Evolutionary conservation across 192 early-diverging fungal genomes (phyloP), one percentile per base, ranked within the genome.

Genomic region (Thoreauomyces humboldtii): DNA sequence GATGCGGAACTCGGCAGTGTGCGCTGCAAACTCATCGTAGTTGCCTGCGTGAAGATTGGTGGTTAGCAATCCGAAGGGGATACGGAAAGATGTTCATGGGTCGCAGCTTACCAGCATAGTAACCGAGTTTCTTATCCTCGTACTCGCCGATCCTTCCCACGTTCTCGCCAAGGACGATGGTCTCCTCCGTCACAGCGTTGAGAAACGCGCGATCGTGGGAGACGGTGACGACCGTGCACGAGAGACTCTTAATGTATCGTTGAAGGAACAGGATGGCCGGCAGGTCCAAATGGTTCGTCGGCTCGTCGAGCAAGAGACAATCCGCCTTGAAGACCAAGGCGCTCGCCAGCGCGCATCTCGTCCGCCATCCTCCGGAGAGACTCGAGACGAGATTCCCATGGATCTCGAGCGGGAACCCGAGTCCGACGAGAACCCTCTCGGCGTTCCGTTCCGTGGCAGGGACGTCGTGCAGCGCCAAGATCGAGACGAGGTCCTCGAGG

Each of bases 231-330:
- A 96, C 73, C 1, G 91, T 92, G 29, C 82, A 80, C 19, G 73
- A 77, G 21, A 87, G 67, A 14, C 73, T 67, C 21, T 81, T 68
- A 14, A 91, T 72, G 46, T 97, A 94, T 25, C 82, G 75, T 56
- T 92, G 88, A 5, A 97, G 81, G 93, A 93, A 97, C n/a, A 92
- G 71, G 35, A 91, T 92, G n/a, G 92, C 89, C 2, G 88, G 87
- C 34, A 97, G 71, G 65, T 97, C 94, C 67, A 96, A 78, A 69
- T 92, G 89, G 69, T 92, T 76, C 17, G 72, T 96, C 61, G 92
- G 94, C 77, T 97, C 94, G 69, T 98, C 96, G 36, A 99, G 74
- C 34, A 95, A 77, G 21, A 97, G 79, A 35, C 95, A 71, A 69
- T 92, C 86, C 1, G 91, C 91, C 61, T 88, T 73, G 50, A 94